These are phyloP conservation scores for Venturia carpophila DNA, from an alignment of 2,329 filamentous ascomycete species.

Conservation along the genomic window DNA sequence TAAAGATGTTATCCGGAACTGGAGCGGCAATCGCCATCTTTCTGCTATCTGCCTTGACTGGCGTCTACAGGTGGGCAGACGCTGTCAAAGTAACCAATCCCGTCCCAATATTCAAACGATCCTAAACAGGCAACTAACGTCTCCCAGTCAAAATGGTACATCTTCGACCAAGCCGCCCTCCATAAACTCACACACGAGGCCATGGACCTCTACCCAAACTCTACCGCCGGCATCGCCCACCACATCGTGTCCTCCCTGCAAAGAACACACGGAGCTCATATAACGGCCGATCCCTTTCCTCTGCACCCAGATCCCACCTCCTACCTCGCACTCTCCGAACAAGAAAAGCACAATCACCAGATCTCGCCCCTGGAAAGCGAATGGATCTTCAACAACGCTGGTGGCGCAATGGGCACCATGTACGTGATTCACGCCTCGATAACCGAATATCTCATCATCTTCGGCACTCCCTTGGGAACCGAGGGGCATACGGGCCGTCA, in stretches of 20 bases:
- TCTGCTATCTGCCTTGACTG: slow-evolving; percentile 5
- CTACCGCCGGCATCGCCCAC: slow-evolving; percentile 60
- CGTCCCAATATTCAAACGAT: background rate
- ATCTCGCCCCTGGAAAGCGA: slow-evolving; percentile 50
- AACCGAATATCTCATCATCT: slow-evolving; percentile 86
- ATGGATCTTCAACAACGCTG: slow-evolving; percentile 89
- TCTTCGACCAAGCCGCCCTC: slow-evolving; percentile 63
- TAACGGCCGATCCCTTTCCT: slow-evolving; percentile 17
- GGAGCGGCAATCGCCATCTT: slow-evolving; percentile 8
- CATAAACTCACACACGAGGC: slow-evolving; percentile 60
- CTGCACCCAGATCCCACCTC: slow-evolving; percentile 15
- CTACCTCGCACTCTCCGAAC: background rate
- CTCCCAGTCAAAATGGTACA: slow-evolving; percentile 49
- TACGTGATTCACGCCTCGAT: slow-evolving; percentile 82
- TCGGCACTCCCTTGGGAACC: slow-evolving; percentile 74
- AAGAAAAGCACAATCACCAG: slow-evolving; percentile 16
- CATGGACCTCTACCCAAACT: slow-evolving; percentile 62
- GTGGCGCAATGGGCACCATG: slow-evolving; percentile 87
- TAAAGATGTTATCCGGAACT: background rate
- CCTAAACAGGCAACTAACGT: slow-evolving; percentile 1
- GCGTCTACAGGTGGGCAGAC: slow-evolving; percentile 15
- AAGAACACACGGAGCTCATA: slow-evolving; percentile 31
- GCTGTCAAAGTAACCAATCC: slow-evolving; percentile 5
- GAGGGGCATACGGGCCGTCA: slow-evolving; percentile 84
- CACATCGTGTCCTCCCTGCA: slow-evolving; percentile 64